Conservation (phyloP, 257 asterid species). For the Ocimum tenuiflorum region DNA sequence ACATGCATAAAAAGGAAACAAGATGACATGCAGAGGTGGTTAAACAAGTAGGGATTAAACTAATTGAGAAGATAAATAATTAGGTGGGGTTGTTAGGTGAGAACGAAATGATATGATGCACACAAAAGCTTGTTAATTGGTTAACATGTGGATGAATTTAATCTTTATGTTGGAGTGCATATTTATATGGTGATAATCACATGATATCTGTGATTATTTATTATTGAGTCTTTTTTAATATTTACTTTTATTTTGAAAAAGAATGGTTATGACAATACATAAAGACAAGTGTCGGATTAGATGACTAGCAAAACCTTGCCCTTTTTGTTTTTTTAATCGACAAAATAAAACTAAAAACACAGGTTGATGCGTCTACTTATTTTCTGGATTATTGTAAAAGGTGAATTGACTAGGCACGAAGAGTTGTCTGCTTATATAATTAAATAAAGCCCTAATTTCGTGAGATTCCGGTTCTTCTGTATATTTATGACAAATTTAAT, state of each 20-base stretch:
- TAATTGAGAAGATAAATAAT: constrained; percentile 27
- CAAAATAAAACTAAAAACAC: background rate
- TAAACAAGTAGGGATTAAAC: constrained; percentile 19
- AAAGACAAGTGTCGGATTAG: constrained; percentile 36
- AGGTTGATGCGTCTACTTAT: constrained; percentile 12
- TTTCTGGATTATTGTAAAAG: constrained; percentile 14
- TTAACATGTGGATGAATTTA: constrained; percentile 47
- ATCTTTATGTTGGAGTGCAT: background rate
- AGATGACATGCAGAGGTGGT: constrained; percentile 9
- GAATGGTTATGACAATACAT: constrained; percentile 28
- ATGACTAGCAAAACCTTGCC: constrained; percentile 20
- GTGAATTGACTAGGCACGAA: constrained; percentile 20
- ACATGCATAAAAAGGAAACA: background rate
- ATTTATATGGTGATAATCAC: constrained; percentile 26
- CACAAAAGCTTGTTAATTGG: constrained; percentile 43
- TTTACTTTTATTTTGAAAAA: constrained; percentile 16
- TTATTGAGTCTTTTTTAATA: background rate
- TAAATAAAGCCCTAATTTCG: too few species aligned
- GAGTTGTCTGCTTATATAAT: constrained; percentile 3
- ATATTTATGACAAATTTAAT: too few species aligned
- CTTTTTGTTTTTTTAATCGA: background rate
- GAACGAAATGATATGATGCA: constrained; percentile 37
- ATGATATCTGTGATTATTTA: constrained; percentile 21
- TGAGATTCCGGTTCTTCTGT: too few species aligned
- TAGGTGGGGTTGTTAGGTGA: constrained; percentile 39